Conservation (phyloP, 2,329 filamentous ascomycete genomes). For the Talaromyces albobiverticillius region DNA sequence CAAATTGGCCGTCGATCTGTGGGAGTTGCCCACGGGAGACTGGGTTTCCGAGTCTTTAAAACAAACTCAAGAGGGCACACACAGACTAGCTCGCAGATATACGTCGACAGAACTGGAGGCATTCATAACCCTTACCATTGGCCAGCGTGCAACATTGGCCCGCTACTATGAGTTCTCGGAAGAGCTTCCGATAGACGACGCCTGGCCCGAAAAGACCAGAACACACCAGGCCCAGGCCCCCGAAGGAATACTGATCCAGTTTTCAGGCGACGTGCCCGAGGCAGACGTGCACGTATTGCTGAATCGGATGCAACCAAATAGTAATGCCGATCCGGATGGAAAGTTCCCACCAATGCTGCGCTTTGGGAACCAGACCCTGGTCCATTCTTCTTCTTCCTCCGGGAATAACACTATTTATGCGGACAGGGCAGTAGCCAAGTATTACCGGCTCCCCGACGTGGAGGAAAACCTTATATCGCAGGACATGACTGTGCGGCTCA, state of each 20-base stretch:
- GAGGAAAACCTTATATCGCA: slow-evolving; percentile 7
- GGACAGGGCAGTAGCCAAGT: background rate
- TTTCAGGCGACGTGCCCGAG: background rate
- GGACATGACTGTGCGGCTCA: slow-evolving; percentile 1
- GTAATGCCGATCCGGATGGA: background rate
- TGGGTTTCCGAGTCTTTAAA: slow-evolving; percentile 45
- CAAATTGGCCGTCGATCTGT: slow-evolving; percentile 62
- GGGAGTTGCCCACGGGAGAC: slow-evolving; percentile 58
- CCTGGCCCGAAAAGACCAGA: background rate
- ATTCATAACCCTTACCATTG: slow-evolving; percentile 75
- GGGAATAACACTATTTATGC: background rate
- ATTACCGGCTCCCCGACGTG: slow-evolving; percentile 7
- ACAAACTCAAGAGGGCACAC: background rate
- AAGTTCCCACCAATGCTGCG: slow-evolving; percentile 1
- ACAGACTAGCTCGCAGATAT: slow-evolving; percentile 63
- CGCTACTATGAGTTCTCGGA: slow-evolving; percentile 37
- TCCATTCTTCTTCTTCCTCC: background rate
- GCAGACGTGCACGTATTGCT: slow-evolving; percentile 7
- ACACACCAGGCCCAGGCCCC: background rate
- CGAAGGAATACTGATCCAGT: slow-evolving; percentile 7
- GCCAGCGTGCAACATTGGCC: slow-evolving; percentile 76
- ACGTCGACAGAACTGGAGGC: slow-evolving; percentile 60
- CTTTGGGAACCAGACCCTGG: slow-evolving; percentile 8
- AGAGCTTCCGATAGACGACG: background rate
- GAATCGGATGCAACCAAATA: background rate